Conservation (phyloP, 2,329 filamentous ascomycete genomes). For the Myriosclerotinia curreyana region DNA sequence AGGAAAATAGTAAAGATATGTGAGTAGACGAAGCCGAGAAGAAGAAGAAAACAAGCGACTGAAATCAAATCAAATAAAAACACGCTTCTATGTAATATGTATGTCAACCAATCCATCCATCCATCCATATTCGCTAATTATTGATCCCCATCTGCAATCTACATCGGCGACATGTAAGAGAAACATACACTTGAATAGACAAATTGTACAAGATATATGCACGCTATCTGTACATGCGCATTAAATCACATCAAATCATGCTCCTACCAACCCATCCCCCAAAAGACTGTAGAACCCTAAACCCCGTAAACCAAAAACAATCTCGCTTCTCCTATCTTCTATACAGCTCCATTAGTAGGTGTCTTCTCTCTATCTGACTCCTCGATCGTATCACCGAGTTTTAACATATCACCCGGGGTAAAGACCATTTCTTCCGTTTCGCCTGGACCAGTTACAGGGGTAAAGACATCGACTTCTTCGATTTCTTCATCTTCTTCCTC, state of each 20-base stretch:
- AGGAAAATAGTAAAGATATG: neutral
- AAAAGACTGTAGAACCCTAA: slow-evolving; percentile 5
- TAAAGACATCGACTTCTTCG: slow-evolving; percentile 49
- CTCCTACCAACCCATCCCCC: neutral
- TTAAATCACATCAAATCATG: neutral
- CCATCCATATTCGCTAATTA: slow-evolving; percentile 2
- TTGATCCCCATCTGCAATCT: neutral
- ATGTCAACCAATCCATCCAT: slow-evolving; percentile 3
- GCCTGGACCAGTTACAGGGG: slow-evolving; percentile 44
- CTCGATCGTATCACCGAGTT: slow-evolving; percentile 8
- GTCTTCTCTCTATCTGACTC: slow-evolving; percentile 21
- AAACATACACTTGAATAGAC: neutral
- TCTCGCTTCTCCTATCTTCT: neutral
- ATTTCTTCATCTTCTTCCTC: slow-evolving; percentile 26
- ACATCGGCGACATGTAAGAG: neutral
- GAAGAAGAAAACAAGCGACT: neutral
- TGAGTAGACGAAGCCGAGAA: neutral
- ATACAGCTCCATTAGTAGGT: slow-evolving; percentile 17
- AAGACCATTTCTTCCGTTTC: slow-evolving; percentile 37
- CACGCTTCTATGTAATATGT: slow-evolving; percentile 17
- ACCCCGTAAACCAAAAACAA: slow-evolving; percentile 4
- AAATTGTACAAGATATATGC: slow-evolving; percentile 15
- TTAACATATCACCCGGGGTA: slow-evolving; percentile 23
- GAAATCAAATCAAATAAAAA: neutral
- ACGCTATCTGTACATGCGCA: slow-evolving; percentile 18